Evolutionary conservation across 805 yeast species (phyloP).

Genomic region (Lachancea waltii): DNA sequence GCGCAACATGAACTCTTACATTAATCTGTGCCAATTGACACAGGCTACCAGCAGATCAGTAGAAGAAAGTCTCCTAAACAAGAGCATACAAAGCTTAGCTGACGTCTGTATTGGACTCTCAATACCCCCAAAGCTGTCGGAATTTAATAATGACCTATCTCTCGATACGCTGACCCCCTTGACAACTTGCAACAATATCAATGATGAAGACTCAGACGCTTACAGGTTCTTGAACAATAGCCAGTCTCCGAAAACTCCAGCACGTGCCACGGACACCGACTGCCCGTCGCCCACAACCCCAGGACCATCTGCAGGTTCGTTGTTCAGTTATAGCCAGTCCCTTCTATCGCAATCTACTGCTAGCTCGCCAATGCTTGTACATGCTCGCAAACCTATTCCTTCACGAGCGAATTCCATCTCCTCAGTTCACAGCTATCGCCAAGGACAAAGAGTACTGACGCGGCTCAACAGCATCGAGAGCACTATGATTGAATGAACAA

Average conservation of each 20-base stretch:
- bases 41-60: neutral
- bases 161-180: neutral
- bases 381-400: neutral
- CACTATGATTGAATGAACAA: slow-evolving; percentile 8
- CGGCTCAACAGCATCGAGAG: slow-evolving; percentile 13
- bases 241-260: neutral
- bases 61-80: neutral
- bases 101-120: slow-evolving; percentile 1
- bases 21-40: slow-evolving; percentile 18
- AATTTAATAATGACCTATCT: neutral
- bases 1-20: slow-evolving; percentile 15
- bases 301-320: neutral
- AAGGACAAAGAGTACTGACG: slow-evolving; percentile 10
- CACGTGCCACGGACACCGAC: neutral
- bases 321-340: slow-evolving; percentile 6
- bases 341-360: slow-evolving; percentile 1
- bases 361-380: slow-evolving; percentile 5
- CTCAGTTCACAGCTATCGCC: neutral
- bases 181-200: neutral
- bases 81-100: neutral
- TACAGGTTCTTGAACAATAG: too few relatives aligned
- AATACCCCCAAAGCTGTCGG: neutral
- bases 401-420: slow-evolving; percentile 2
- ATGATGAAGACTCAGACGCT: neutral
- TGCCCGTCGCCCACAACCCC: slow-evolving; percentile 3